phyloP scores from a whole-genome alignment of 805 yeast genomes.

The Teunomyces lycoperdinae region DNA sequence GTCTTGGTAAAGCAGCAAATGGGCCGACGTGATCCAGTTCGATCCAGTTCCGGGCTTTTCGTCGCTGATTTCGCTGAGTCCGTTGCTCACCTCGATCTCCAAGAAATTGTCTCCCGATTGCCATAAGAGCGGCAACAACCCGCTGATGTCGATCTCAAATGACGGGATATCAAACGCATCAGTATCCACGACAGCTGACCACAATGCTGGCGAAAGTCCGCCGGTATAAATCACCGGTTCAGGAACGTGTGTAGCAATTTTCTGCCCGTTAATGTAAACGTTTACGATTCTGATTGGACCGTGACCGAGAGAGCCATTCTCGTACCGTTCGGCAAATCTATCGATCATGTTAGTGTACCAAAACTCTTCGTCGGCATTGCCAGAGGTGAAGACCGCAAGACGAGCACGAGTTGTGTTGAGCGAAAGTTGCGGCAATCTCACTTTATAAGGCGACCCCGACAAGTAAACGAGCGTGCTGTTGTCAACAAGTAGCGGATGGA shows the following conservation, averaged over 20 bases:
- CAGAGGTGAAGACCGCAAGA: slow-evolving; percentile 63
- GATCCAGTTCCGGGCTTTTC: slow-evolving; percentile 28
- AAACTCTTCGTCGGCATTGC: slow-evolving; percentile 78
- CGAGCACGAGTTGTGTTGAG: slow-evolving; percentile 58
- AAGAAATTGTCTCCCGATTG: slow-evolving; percentile 26
- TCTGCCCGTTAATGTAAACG: slow-evolving; percentile 55
- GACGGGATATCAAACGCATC: slow-evolving; percentile 72
- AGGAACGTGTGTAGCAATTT: slow-evolving; percentile 64
- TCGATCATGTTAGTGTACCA: slow-evolving; percentile 72
- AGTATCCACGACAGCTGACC: slow-evolving; percentile 77
- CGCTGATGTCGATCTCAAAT: slow-evolving; percentile 68
- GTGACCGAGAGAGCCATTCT: slow-evolving; percentile 48
- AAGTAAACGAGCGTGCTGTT: slow-evolving; percentile 16
- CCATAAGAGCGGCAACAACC: slow-evolving; percentile 71
- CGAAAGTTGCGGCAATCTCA: slow-evolving; percentile 45
- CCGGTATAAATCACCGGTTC: slow-evolving; percentile 78
- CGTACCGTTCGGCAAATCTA: slow-evolving; percentile 39
- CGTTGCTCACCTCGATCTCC: slow-evolving; percentile 53
- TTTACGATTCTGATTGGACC: slow-evolving; percentile 73
- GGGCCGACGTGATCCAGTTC: slow-evolving; percentile 63
- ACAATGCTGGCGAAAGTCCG: slow-evolving; percentile 73
- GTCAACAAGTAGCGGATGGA: slow-evolving; percentile 24
- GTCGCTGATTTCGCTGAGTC: slow-evolving; percentile 34
- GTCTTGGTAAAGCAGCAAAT: slow-evolving; percentile 53
- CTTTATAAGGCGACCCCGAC: slow-evolving; percentile 38